Evolutionary conservation across 2,329 filamentous ascomycete species (phyloP).

Genomic region (Pezicula neosporulosa): DNA sequence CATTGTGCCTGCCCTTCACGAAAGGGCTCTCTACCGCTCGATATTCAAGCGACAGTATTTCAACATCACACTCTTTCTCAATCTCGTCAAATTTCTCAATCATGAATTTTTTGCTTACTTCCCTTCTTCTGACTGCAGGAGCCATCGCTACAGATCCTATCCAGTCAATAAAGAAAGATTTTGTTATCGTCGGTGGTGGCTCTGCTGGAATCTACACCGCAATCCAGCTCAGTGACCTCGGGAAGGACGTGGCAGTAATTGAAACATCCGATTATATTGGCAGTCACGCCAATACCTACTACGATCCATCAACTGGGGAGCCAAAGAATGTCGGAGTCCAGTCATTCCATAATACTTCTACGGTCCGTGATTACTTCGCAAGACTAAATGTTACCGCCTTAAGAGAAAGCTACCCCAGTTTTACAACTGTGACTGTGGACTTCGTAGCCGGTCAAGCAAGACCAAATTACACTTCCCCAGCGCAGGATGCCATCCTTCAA

Average conservation of each 20-base stretch:
- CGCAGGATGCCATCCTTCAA: neutral
- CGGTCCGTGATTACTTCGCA: slow-evolving; percentile 39
- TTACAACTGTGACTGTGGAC: slow-evolving; percentile 1
- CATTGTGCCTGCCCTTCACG: too few species aligned
- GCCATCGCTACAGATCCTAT: too few species aligned
- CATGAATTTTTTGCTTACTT: too few species aligned
- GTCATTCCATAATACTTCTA: slow-evolving; percentile 34
- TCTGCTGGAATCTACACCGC: slow-evolving; percentile 32
- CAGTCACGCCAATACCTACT: slow-evolving; percentile 19
- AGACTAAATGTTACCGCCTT: slow-evolving; percentile 30
- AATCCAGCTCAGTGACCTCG: slow-evolving; percentile 27
- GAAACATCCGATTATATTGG: slow-evolving; percentile 30
- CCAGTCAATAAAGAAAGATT: slow-evolving; percentile 18
- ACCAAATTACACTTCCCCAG: neutral
- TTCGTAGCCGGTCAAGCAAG: neutral
- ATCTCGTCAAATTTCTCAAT: too few species aligned
- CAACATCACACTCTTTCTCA: too few species aligned
- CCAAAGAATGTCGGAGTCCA: slow-evolving; percentile 21
- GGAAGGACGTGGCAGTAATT: slow-evolving; percentile 31
- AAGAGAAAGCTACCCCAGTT: neutral
- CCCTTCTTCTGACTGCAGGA: too few species aligned
- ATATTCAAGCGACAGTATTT: too few species aligned
- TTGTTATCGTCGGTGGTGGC: slow-evolving; percentile 33
- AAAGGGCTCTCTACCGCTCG: too few species aligned
- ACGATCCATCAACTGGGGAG: slow-evolving; percentile 1